phyloP scores from a whole-genome alignment of 2,329 filamentous ascomycete species.

The Aspergillus bombycis region DNA sequence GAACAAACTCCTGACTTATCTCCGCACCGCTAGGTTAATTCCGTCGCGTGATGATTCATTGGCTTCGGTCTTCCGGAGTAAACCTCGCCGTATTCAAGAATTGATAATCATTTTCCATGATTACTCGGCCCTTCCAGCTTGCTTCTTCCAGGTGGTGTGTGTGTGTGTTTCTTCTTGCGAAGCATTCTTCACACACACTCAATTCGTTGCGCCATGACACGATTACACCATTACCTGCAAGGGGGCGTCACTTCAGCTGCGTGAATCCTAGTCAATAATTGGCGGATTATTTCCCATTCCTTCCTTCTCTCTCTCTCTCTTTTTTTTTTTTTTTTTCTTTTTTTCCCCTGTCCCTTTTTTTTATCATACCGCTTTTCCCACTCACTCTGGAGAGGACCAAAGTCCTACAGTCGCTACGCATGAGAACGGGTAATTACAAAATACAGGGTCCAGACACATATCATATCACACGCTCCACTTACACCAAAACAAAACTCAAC shows the following conservation, averaged over 20 bases:
- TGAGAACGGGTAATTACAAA: not conserved
- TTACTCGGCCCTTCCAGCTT: not conserved
- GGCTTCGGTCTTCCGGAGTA: not conserved
- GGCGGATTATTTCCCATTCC: not conserved
- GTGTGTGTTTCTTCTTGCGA: not conserved
- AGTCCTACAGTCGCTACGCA: not conserved
- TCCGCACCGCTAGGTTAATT: slow-evolving; percentile 1
- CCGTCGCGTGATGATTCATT: not conserved
- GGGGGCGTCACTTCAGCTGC: slow-evolving; percentile 4
- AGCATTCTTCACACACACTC: not conserved
- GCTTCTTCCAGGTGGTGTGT: not conserved
- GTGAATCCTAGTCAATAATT: slow-evolving; percentile 1
- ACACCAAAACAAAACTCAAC: not conserved
- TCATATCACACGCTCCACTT: not conserved
- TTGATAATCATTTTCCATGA: not conserved
- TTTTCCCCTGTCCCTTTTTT: not conserved
- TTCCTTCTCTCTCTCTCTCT: not conserved
- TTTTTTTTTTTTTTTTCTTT: not conserved
- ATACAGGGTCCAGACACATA: not conserved
- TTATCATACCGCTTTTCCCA: too few species aligned
- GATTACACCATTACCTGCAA: slow-evolving; percentile 3
- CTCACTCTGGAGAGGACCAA: not conserved
- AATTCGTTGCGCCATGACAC: not conserved
- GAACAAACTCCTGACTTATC: not conserved
- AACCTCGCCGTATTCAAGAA: not conserved